Conservation (phyloP, 169 alveolate genomes). For the Plasmodium gonderi region DNA sequence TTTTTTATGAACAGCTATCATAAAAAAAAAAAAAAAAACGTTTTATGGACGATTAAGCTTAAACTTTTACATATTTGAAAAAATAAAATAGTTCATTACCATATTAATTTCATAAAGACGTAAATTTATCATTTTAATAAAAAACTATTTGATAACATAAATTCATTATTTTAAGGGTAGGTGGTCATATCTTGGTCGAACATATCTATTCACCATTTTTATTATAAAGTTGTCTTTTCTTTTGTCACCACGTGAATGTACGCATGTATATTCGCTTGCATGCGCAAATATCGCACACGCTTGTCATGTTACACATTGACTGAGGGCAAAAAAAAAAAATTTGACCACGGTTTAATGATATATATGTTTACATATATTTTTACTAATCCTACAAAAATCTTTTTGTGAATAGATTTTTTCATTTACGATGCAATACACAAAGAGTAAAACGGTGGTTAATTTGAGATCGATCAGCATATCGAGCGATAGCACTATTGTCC, state of each 20-base stretch:
- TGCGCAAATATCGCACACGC: too few relatives aligned
- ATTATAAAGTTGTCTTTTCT: background rate
- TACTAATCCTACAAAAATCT: background rate
- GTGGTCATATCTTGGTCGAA: background rate
- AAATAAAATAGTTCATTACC: background rate
- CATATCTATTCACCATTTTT: constrained; percentile 1
- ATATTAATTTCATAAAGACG: background rate
- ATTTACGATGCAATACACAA: constrained; percentile 15
- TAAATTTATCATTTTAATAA: background rate
- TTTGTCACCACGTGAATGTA: background rate
- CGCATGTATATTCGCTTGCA: background rate
- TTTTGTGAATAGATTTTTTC: background rate
- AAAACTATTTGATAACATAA: background rate
- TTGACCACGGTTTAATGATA: background rate
- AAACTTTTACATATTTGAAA: background rate
- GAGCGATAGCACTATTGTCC: background rate
- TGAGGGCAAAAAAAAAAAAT: background rate
- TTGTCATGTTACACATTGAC: background rate
- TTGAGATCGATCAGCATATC: constrained; percentile 1
- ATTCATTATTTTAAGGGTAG: background rate
- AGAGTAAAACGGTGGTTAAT: constrained; percentile 41
- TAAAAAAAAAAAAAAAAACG: constrained; percentile 6
- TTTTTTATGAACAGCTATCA: constrained; percentile 11
- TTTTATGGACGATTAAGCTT: background rate
- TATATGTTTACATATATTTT: background rate